phyloP scores from a whole-genome alignment of 2,329 filamentous ascomycete species.

The Neonectria sp. region DNA sequence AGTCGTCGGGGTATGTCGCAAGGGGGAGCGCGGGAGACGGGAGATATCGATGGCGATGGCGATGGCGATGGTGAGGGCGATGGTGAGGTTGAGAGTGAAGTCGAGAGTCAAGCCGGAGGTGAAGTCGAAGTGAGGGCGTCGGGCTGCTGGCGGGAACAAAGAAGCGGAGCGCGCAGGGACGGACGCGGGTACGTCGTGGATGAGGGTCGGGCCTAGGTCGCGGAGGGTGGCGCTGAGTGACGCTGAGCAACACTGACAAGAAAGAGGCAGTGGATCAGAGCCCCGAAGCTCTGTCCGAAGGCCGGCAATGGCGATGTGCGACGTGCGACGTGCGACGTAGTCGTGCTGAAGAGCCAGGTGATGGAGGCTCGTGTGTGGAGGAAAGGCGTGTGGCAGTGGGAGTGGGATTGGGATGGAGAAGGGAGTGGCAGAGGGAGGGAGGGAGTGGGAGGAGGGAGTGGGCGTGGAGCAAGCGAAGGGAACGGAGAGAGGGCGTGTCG shows the following conservation, averaged over 20 bases:
- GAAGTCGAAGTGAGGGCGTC: slow-evolving; percentile 28
- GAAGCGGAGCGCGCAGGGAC: slow-evolving; percentile 28
- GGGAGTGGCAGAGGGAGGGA: slow-evolving; percentile 7
- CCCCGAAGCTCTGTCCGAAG: slow-evolving; percentile 39
- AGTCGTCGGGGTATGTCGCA: slow-evolving; percentile 25
- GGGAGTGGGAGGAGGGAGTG: slow-evolving; percentile 13
- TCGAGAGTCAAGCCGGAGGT: slow-evolving; percentile 25
- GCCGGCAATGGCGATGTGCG: slow-evolving; percentile 35
- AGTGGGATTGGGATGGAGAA: slow-evolving; percentile 8
- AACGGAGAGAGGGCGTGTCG: background rate
- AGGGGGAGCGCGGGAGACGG: slow-evolving; percentile 34
- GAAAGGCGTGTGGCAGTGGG: slow-evolving; percentile 17
- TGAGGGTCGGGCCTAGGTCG: slow-evolving; percentile 31
- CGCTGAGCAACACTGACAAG: slow-evolving; percentile 12
- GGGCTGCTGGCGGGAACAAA: slow-evolving; percentile 37
- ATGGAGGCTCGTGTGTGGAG: slow-evolving; percentile 28
- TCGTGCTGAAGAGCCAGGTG: slow-evolving; percentile 18
- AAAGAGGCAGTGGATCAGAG: slow-evolving; percentile 44
- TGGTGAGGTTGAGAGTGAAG: slow-evolving; percentile 22
- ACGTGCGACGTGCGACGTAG: slow-evolving; percentile 16
- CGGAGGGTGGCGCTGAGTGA: slow-evolving; percentile 17
- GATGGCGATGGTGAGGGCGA: background rate
- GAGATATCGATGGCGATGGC: slow-evolving; percentile 31
- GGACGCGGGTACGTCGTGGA: slow-evolving; percentile 23
- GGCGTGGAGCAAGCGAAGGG: slow-evolving; percentile 20